A percentile compares a stretch with the other conserved stretches of the same genome.
Conservation (phyloP, 257 asterid genomes). For the Nicotiana attenuata region DNA sequence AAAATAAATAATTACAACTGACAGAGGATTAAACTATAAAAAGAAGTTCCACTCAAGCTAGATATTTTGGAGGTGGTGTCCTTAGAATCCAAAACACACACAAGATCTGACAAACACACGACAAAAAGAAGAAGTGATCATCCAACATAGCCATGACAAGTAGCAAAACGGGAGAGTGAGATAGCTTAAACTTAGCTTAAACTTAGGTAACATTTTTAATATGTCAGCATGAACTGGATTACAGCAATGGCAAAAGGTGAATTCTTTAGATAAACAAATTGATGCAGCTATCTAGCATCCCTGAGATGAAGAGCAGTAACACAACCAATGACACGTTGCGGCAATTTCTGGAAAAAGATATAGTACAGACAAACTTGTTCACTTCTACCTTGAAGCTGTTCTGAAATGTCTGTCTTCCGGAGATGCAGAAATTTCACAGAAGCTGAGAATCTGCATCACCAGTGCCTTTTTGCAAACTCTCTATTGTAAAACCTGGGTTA, state of each 20-base stretch:
- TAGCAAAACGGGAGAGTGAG: no score
- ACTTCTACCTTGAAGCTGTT: not conserved
- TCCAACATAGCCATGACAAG: no score
- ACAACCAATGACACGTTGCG: not conserved
- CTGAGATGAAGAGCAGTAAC: not conserved
- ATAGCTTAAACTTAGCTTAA: no score
- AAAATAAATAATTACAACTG: no score
- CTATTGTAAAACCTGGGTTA: conserved; percentile 19
- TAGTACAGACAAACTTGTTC: not conserved
- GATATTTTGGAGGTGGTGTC: no score
- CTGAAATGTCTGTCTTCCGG: not conserved
- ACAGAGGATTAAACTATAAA: no score
- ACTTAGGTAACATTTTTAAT: no score
- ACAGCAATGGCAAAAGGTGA: not conserved
- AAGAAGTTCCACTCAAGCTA: no score
- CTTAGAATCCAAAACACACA: no score
- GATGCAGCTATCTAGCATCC: not conserved
- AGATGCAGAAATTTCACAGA: conserved; percentile 15
- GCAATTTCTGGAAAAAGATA: conserved; percentile 2
- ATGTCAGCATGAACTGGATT: not conserved
- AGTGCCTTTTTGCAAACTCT: conserved; percentile 13
- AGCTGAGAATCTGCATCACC: conserved; percentile 14
- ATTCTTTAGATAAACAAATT: conserved; percentile 13
- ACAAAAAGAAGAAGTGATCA: no score
- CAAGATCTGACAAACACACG: no score